phyloP scores from a whole-genome alignment of 148 eudicot species.

The Vaccinium darrowii region DNA sequence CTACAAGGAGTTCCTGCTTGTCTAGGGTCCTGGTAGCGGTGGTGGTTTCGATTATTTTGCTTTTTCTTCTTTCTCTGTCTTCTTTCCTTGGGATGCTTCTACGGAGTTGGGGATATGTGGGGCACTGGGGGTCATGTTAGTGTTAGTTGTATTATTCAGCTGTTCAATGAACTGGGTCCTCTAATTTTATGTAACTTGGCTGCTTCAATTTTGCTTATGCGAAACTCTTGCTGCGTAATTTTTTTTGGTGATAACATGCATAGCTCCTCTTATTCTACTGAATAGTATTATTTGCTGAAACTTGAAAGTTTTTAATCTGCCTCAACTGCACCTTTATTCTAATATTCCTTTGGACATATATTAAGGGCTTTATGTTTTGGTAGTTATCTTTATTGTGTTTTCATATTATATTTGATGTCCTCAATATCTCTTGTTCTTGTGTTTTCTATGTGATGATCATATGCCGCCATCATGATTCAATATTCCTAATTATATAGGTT shows the following conservation, averaged over 20 bases:
- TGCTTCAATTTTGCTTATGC: not conserved
- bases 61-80: not conserved
- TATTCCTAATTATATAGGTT: conserved; percentile 46
- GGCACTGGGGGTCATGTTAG: not conserved
- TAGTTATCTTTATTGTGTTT: not conserved
- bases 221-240: not conserved
- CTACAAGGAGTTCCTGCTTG: not conserved
- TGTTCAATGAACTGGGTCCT: not conserved
- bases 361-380: not conserved
- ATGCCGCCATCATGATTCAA: not conserved
- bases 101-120: not conserved
- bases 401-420: not conserved
- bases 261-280: not conserved
- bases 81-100: not conserved
- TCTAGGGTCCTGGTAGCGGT: not conserved
- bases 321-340: not conserved
- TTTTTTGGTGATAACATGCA: not conserved
- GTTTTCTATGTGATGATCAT: not conserved
- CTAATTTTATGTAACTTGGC: not conserved
- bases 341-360: not conserved
- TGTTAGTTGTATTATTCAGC: not conserved
- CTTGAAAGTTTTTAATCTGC: not conserved
- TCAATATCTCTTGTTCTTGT: not conserved
- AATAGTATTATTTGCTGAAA: not conserved
- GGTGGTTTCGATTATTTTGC: not conserved